Base-by-base conservation (phyloP, 2,329 filamentous ascomycete species). In the Trichoderma sp. region DNA sequence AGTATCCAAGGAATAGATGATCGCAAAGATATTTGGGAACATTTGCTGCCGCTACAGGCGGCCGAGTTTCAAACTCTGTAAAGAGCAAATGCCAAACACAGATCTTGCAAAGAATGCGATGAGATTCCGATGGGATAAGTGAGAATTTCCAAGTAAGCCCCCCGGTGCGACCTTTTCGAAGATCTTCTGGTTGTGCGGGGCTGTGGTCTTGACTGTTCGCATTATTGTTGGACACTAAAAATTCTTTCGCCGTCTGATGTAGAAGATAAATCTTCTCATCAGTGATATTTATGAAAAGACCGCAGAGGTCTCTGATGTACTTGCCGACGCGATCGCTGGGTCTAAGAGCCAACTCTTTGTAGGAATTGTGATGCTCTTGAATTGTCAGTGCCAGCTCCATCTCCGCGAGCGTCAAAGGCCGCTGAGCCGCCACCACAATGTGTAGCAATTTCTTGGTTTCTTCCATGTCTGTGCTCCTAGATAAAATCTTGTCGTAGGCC, bases 401-500 rank as follows among this genome's bases (percentile, higher is more conserved):
- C 9, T 70, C 68, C 17, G 12, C 26, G n/a, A 70, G 57, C 30
- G 68, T 43, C n/a, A 70, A 30, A 1, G 68, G 68, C 7, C 57
- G 58, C 7, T 50, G n/a, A 26, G 50, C 69, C 7, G 62, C 62
- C 0, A 71, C 62, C 0, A 71, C 34, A 28, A 71, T 71, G 3
- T 59, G 62, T 5, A 71, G n/a, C 13, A 67, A 34, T n/a, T 34
- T 67, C 15, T 59, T 55, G 0, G 50, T 34, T 28, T 50, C 15
- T 5, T 20, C 5, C 3, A 15, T 2, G 23, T 67, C 5, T 26
- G 5, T 36, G 9, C 69, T 43, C 7, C 20, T 67, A 0, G 34
- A 13, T 6, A 78, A 70, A 23, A 78, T 76, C n/a, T 73, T 74
- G 15, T 78, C 76, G 68, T 78, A 78, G n/a, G 74, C 76, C 1